Evolutionary conservation across 2,329 filamentous ascomycete species (phyloP), one percentile per base, ranked within the genome.

Genomic region (Fusarium floridanum): DNA sequence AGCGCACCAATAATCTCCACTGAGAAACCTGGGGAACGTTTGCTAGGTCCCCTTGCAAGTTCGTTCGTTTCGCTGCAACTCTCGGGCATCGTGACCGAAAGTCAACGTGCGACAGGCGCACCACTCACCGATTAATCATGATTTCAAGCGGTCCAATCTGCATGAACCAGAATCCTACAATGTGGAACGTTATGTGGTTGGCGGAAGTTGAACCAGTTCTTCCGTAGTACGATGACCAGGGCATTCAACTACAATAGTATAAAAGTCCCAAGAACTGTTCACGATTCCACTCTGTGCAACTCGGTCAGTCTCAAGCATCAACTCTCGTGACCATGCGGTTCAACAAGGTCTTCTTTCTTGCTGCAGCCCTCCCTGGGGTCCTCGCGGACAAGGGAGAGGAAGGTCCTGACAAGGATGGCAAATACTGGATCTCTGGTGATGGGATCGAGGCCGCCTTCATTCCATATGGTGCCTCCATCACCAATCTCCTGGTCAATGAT

Each of bases 381-480:
- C 45, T 68, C 34, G 73, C 75, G n/a, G 50, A 66, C 67, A 72
- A 73, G 17, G 74, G 14, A 9, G 43, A 34, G 8, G 36, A 66
- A 41, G 72, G 83, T 24, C 87, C 90, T 0, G 90, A 92, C 78
- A 81, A 84, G 73, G 82, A 91, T 75, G 91, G 91, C 71, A 94
- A 95, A 82, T 95, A 94, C 85, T 92, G 91, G 85, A 90, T 95
- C 81, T 85, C 87, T 68, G 90, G 91, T 73, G 86, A 91, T 61
- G 90, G 89, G 67, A 92, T 95, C 76, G 85, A 90, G 61, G 92
- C 91, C 10, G 85, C 87, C 56, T 95, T 95, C 82, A 91, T 95
- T 55, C 87, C 92, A 1, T 95, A 95, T 78, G 93, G 93, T 71
- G 93, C 93, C 9, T 91, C 91, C 68, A 88, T 95, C 77, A 88